Percentiles rank a stretch among this genome's conserved stretches.
Evolutionary conservation across 768 basidiomycete species (phyloP).

Genomic region (Auricularia cornea): DNA sequence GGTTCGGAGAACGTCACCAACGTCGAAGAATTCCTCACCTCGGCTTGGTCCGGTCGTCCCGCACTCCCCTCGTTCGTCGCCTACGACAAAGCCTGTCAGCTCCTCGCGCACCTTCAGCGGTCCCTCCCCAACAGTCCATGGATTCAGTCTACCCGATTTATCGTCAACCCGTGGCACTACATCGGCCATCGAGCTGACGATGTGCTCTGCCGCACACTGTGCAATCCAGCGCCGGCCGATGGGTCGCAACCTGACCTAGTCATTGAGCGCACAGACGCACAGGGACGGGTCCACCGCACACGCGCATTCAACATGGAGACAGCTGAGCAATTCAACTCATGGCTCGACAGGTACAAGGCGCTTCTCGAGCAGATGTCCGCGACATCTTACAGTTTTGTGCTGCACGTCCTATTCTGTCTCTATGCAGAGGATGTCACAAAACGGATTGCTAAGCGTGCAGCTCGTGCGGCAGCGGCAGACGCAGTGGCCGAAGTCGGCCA

Average conservation of each 20-base stretch:
- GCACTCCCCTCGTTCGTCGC: conserved; percentile 9
- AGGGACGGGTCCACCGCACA: conserved; percentile 15
- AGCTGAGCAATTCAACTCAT: conserved; percentile 27
- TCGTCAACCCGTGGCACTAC: conserved; percentile 23
- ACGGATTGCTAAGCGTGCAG: not conserved
- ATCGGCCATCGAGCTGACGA: conserved; percentile 11
- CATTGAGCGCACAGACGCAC: conserved; percentile 12
- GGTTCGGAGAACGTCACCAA: conserved; percentile 13
- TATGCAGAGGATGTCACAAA: conserved; percentile 9
- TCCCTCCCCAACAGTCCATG: conserved; percentile 10
- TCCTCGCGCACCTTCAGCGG: conserved; percentile 12
- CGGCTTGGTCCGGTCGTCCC: not conserved
- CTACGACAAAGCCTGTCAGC: conserved; percentile 14
- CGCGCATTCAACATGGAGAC: conserved; percentile 23
- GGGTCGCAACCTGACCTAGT: conserved; percentile 24
- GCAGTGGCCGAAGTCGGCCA: not conserved
- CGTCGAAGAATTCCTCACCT: not conserved
- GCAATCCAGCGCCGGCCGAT: conserved; percentile 26
- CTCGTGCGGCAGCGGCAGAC: not conserved
- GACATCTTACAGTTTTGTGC: conserved; percentile 18
- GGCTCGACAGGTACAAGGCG: conserved; percentile 25
- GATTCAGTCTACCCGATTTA: conserved; percentile 19
- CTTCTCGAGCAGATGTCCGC: conserved; percentile 20
- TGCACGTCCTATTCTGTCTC: conserved; percentile 14
- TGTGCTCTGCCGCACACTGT: conserved; percentile 21